phyloP scores from a whole-genome alignment of 805 yeast genomes.

The Kodamaea hsintzibuensis region DNA sequence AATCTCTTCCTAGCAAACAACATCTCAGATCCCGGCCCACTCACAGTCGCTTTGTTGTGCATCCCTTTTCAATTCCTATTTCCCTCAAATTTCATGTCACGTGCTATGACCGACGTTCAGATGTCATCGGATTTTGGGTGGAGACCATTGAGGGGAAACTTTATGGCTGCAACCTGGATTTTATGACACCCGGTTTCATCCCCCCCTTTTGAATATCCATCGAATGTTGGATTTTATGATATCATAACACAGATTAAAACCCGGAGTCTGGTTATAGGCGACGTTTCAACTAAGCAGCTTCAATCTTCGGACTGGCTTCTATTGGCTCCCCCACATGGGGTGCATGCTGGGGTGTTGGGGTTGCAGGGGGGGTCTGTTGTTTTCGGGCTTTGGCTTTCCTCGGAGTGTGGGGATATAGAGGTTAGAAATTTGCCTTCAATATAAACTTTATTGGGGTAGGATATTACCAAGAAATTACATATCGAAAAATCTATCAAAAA shows the following conservation, averaged over 20 bases:
- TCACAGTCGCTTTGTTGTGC: background rate
- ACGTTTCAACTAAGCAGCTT: background rate
- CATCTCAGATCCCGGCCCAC: background rate
- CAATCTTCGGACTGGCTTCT: background rate
- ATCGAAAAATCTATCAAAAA: background rate
- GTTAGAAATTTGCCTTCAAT: background rate
- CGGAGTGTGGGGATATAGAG: background rate
- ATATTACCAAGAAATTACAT: background rate
- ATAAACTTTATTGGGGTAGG: background rate
- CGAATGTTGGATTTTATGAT: background rate
- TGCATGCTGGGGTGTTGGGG: background rate
- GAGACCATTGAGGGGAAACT: background rate
- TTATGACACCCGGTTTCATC: background rate
- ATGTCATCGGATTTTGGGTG: too few species aligned
- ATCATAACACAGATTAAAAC: background rate
- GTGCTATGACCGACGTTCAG: background rate
- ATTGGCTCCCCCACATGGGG: background rate
- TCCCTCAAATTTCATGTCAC: background rate
- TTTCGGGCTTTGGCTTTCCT: background rate
- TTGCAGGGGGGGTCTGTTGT: background rate
- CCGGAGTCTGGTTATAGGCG: background rate
- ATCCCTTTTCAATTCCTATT: background rate
- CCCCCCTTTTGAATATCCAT: background rate
- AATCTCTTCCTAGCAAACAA: background rate
- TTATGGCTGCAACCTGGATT: too few species aligned